phyloP scores from a whole-genome alignment of 805 yeast genomes.

The Pichia paraexigua region DNA sequence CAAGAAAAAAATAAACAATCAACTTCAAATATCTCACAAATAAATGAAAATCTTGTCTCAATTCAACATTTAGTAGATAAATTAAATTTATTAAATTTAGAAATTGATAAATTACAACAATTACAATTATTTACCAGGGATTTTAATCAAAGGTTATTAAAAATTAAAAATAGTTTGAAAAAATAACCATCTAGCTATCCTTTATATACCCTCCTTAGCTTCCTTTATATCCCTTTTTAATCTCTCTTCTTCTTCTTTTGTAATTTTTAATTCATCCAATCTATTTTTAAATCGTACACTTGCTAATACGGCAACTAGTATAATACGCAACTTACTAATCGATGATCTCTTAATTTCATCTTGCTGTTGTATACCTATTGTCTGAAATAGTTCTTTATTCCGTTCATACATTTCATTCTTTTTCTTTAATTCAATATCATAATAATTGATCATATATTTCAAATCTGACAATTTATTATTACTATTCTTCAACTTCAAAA shows the following conservation, averaged over 20 bases:
- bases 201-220: neutral
- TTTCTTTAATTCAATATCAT: constrained; percentile 20
- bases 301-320: constrained; percentile 30
- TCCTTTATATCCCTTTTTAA: constrained; percentile 13
- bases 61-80: constrained; percentile 16
- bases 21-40: constrained; percentile 16
- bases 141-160: constrained; percentile 19
- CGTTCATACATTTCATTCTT: constrained; percentile 7
- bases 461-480: constrained; percentile 30
- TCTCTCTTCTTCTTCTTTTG: constrained; percentile 11
- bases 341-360: constrained; percentile 15
- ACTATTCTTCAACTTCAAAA: constrained; percentile 40
- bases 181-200: neutral
- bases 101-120: constrained; percentile 29
- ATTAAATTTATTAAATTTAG: constrained; percentile 22
- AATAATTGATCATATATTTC: constrained; percentile 28
- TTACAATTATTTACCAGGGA: constrained; percentile 25
- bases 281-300: constrained; percentile 31
- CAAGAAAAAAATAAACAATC: constrained; percentile 18
- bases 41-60: constrained; percentile 15
- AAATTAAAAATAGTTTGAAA: constrained; percentile 17
- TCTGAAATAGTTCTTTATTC: constrained; percentile 17
- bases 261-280: constrained; percentile 16
- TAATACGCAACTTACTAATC: constrained; percentile 21
- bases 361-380: constrained; percentile 17